Base-by-base conservation (phyloP, 805 yeast species). In the Zygosaccharomyces bisporus region DNA sequence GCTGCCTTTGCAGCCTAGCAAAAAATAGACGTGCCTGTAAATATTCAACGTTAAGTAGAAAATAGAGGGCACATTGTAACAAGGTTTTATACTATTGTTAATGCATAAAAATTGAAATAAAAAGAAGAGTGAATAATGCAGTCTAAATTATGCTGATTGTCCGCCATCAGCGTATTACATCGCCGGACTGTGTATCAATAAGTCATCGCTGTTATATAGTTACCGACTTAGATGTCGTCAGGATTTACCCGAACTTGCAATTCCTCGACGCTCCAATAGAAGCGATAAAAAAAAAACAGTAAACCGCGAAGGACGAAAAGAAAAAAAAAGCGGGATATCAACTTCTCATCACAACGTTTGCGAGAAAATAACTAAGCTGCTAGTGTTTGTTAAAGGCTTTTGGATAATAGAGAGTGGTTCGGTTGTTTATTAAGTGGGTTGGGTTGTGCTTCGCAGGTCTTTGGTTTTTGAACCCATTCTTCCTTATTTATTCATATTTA, bases 1-100 rank as follows among this genome's bases (percentile, higher is more conserved):
- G 1, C 59, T 63, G 24, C 52, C 68, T 5, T 46, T 70, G 23
- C 73, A 57, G 39, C 72, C 63, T 27, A 64, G 47, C 50, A 65
- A 47, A 33, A 54, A 51, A 24, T 47, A 39, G 7, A 14, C 12
- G 24, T 17, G 29, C 20, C 25, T 9, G 25, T 21, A 9, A 6
- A 17, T 12, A 18, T 25, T 5, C 10, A 25, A 24, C n/a, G 14
- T 8, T 14, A n/a, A 13, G 9, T 14, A 19, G 12, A 32, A 32
- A 13, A 20, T 20, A 9, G 16, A 34, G 18, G 12, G 39, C 39
- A n/a, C 19, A 10, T 25, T 10, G 16, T 16, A 14, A 34, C 10
- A 18, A n/a, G n/a, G n/a, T n/a, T n/a, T n/a, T n/a, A n/a, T n/a
- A n/a, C n/a, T n/a, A n/a, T n/a, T n/a, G n/a, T n/a, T n/a, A n/a